phyloP scores from a whole-genome alignment of 164 flowering plant species.

The Kingdonia uniflora region DNA sequence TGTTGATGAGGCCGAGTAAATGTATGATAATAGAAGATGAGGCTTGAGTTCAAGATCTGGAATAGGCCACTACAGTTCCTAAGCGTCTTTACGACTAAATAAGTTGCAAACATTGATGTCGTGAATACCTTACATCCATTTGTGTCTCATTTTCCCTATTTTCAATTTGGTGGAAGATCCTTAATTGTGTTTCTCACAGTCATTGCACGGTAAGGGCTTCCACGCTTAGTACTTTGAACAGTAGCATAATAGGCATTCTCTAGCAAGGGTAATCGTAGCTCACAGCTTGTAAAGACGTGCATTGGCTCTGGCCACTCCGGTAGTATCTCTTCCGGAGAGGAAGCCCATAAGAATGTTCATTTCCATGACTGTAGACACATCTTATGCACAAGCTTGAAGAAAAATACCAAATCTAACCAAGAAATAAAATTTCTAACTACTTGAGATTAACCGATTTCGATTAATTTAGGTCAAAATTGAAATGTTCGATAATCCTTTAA shows the following conservation, averaged over 20 bases:
- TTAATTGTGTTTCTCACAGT: slow-evolving; percentile 87
- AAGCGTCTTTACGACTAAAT: background rate
- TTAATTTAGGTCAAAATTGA: too few relatives aligned
- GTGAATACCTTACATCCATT: slow-evolving; percentile 31
- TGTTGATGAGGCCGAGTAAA: too few relatives aligned
- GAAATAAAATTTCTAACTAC: too few relatives aligned
- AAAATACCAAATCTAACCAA: slow-evolving; percentile 93
- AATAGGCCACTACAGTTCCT: too few relatives aligned
- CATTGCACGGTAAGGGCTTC: slow-evolving; percentile 80
- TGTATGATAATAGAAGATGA: too few relatives aligned
- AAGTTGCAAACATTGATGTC: background rate
- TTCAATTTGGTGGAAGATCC: slow-evolving; percentile 70
- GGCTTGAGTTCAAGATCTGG: too few relatives aligned
- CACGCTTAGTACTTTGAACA: slow-evolving; percentile 62
- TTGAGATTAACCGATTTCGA: too few relatives aligned
- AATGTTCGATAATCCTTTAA: too few relatives aligned
- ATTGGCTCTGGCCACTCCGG: slow-evolving; percentile 99
- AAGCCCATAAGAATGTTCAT: slow-evolving; percentile 94
- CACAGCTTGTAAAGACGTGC: slow-evolving; percentile 77
- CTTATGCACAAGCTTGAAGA: slow-evolving; percentile 85
- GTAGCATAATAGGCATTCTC: slow-evolving; percentile 58
- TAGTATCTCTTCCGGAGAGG: slow-evolving; percentile 68
- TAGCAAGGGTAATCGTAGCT: slow-evolving; percentile 51
- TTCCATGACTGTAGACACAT: slow-evolving; percentile 87
- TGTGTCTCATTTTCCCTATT: slow-evolving; percentile 56